Percentiles rank a stretch among this genome's conserved stretches.
Evolutionary conservation across 2,329 filamentous ascomycete genomes (phyloP).

Genomic region (Penicillium psychrosexuale): DNA sequence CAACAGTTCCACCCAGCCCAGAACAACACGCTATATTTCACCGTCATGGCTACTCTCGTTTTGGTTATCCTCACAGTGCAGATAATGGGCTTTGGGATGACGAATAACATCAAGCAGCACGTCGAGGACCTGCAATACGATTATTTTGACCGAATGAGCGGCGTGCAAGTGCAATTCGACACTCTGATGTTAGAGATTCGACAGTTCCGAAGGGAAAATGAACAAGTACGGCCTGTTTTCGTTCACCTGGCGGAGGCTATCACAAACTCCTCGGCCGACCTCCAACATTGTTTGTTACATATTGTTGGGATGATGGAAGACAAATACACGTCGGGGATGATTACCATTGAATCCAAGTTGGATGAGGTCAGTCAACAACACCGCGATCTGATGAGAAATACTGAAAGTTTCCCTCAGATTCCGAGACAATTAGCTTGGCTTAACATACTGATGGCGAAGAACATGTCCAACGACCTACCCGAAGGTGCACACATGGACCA

Average conservation of each 20-base stretch:
- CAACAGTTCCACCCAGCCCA: neutral
- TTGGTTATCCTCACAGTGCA: neutral
- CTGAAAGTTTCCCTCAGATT: neutral
- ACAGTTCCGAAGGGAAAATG: neutral
- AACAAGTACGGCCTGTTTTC: neutral
- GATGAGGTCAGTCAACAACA: neutral
- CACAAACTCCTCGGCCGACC: neutral
- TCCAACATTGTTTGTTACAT: constrained; percentile 1
- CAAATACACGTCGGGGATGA: neutral
- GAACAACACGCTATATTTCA: neutral
- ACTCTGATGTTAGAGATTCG: neutral
- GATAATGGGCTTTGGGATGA: neutral
- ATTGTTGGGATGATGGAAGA: neutral
- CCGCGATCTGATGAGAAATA: neutral
- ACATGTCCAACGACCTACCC: neutral
- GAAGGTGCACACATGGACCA: neutral
- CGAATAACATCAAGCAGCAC: neutral
- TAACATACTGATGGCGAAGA: neutral
- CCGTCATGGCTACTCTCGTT: neutral
- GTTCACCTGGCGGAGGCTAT: neutral
- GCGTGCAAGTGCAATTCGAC: neutral
- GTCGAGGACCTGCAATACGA: neutral
- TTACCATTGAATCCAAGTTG: neutral
- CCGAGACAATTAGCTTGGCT: neutral
- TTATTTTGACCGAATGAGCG: neutral